Conservation (phyloP, 2,329 filamentous ascomycete genomes). For the Pseudocercospora ulei region DNA sequence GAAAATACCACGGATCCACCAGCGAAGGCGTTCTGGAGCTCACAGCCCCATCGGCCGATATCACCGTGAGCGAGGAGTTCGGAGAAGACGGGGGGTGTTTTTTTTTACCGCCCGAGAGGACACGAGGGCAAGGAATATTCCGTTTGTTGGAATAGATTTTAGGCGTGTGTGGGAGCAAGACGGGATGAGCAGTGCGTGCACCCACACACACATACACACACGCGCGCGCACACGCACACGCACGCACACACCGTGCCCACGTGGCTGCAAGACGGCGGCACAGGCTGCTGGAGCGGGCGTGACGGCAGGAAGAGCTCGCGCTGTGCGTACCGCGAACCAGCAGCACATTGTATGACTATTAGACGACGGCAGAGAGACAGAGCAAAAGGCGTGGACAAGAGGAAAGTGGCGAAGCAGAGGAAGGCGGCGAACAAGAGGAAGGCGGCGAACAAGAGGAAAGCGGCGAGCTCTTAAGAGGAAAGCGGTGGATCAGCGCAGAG, state of each 20-base stretch:
- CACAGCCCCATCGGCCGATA: not conserved
- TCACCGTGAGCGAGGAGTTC: constrained; percentile 3
- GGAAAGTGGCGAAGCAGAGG: too few species aligned
- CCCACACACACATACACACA: too few species aligned
- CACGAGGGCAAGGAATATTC: constrained; percentile 9
- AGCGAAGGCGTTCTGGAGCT: constrained; percentile 11
- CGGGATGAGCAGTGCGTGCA: not conserved
- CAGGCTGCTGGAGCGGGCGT: not conserved
- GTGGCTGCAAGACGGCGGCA: too few species aligned
- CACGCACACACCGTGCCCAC: too few species aligned
- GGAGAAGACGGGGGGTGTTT: not conserved
- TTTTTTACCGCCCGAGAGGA: constrained; percentile 4
- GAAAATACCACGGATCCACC: constrained; percentile 4
- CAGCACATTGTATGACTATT: constrained; percentile 7
- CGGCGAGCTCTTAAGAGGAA: too few species aligned
- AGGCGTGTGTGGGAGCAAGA: constrained; percentile 9
- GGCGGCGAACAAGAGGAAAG: too few species aligned
- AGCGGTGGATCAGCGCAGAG: too few species aligned
- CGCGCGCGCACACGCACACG: too few species aligned
- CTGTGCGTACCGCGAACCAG: constrained; percentile 1
- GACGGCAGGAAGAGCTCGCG: constrained; percentile 1
- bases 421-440: too few species aligned
- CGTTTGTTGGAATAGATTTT: constrained; percentile 15
- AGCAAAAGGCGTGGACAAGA: too few species aligned
- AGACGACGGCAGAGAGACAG: constrained; percentile 6